Base-by-base conservation (phyloP, 2,329 filamentous ascomycete genomes). In the Neonectria sp. region DNA sequence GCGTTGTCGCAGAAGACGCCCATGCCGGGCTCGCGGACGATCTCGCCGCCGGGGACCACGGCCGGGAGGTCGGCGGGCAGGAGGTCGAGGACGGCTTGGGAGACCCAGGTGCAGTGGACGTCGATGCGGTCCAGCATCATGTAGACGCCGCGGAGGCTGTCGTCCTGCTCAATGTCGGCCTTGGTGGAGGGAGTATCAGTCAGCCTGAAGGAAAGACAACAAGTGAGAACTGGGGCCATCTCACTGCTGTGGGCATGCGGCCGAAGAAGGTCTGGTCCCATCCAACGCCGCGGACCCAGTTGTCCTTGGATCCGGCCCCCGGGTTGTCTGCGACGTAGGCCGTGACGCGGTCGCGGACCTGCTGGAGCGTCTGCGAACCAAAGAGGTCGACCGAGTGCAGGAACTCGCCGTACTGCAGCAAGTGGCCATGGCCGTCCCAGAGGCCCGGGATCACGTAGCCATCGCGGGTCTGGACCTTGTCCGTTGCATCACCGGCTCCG, bases 1-100 rank as follows among this genome's bases (percentile, higher is more conserved):
- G 91, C 91, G 74, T 93, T 93, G 78, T 93, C 91, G 75, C 91
- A 93, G 72, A 93, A 93, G 11, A 93, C 90, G 48, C 91, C 91
- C 73, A 86, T 84, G 0, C 89, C 89, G 0, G 91, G 90, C 4
- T 88, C 80, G 33, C 86, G 84, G 15, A 91, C 78, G 12, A 92
- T 86, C 66, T 92, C 89, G 2, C 91, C 91, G 12, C 91, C 91
- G 1, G 90, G 89, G 2, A 90, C 78, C 6, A 88, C 77, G 63
- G 87, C 84, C 2, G 85, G 81, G 29, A 87, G 69, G 9, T 86
- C 83, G 1, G 80, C 72, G 0, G 90, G 87, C 6, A 93, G 84
- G 2, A 93, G 83, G 55, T 86, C 80, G 3, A 93, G 83, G 2
- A 93, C 88, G 21, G 90, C 84, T 29, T 88, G 82, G 0, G 91